Evolutionary conservation across 108 stramenopile species (phyloP), one percentile per base, ranked within the genome.

Genomic region (Cylindrotheca closterium): DNA sequence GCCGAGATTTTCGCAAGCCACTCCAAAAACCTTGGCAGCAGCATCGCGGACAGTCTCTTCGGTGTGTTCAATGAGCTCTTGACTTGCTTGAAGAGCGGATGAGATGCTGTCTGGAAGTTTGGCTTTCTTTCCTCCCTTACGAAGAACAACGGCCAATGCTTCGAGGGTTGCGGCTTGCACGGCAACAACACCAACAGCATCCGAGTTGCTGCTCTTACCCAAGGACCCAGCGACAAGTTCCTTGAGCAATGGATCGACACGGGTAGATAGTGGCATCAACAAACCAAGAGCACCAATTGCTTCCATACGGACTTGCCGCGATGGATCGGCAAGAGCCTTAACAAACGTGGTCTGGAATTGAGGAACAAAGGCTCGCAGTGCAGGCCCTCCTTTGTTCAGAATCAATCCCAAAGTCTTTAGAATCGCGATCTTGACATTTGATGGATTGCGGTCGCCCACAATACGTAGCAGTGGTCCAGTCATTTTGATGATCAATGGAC

Each of bases 311-410:
- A 96, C 95, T 57, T 83, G 80, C n/a, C 92, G 85, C 4, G 82
- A 87, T 17, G 90, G 89, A 77, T 98, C 98, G 30, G 92, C 88
- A 5, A 99, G 81, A n/a, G 96, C 91, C 72, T 99, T 99, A 22
- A 97, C 90, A 64, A 99, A 98, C 4, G 99, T 99, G 15, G 99
- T 98, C 61, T 99, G 99, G 47, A 99, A 97, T 69, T 99, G 99
- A 12, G 99, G 99, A 23, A 97, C 96, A 57, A 99, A 98, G 4
- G 98, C 96, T 67, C 96, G 88, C 22, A 99, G 76, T 24, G 91
- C 86, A 4, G 86, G 79, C 37, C 97, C 97, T 29, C 96, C 99
- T 61, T 96, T 96, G 34, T 80, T 80, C 31, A 98, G 73, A 45
- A 98, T 93, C 23, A 96, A 75, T 12, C 90, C 90, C 22, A 96